Conservation (phyloP, 306 rosid species). For the Fragaria vesca region DNA sequence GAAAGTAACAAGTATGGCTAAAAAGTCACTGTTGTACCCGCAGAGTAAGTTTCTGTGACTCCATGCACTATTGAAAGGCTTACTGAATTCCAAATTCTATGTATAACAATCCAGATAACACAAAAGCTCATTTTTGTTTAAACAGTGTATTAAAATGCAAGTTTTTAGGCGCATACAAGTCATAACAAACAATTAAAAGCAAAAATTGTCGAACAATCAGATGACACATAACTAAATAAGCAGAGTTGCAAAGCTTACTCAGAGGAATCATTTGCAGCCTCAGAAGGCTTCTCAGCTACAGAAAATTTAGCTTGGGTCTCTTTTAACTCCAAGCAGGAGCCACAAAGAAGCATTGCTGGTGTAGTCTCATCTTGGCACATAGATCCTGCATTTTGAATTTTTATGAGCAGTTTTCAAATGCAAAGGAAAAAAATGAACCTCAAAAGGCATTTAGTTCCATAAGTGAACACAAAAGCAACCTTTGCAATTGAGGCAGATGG, state of each 20-base stretch:
- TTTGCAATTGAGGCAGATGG: constrained; percentile 66
- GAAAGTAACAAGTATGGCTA: background rate
- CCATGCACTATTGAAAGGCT: background rate
- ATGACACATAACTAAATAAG: background rate
- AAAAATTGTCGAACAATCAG: background rate
- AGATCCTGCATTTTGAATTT: constrained; percentile 32
- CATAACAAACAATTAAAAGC: background rate
- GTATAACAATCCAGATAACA: background rate
- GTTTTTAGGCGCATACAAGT: background rate
- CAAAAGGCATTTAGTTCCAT: background rate
- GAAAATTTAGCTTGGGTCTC: constrained; percentile 31
- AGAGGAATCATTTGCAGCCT: constrained; percentile 15
- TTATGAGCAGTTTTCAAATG: background rate
- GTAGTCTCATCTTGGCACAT: constrained; percentile 31
- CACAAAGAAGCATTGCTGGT: constrained; percentile 55
- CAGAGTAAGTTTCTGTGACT: background rate
- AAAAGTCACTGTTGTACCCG: background rate
- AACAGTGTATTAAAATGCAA: background rate
- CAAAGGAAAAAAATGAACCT: background rate
- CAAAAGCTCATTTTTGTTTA: background rate
- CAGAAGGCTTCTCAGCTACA: constrained; percentile 28
- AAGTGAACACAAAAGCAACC: constrained; percentile 46
- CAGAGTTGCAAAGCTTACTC: constrained; percentile 15
- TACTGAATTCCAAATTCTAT: background rate
- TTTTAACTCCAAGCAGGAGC: constrained; percentile 48